phyloP scores from a whole-genome alignment of 1,284 basidiomycete species.

The Pyrrhoderma noxium region DNA sequence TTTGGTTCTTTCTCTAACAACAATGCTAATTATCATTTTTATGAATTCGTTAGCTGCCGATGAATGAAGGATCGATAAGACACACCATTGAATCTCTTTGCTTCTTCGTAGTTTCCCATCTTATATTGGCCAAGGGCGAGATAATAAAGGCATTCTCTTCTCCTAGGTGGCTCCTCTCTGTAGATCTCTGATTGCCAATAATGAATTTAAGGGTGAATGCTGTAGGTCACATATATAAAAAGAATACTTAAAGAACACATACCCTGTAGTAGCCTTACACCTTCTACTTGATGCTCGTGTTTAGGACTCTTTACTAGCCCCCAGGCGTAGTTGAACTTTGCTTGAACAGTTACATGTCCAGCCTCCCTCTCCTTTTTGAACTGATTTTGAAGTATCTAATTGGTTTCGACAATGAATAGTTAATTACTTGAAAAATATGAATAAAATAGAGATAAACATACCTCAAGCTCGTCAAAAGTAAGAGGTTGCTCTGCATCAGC shows the following conservation, averaged over 20 bases:
- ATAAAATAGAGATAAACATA: conserved; percentile 28
- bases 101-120: conserved; percentile 92
- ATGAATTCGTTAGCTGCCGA: background rate
- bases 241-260: conserved; percentile 22
- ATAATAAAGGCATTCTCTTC: conserved; percentile 96
- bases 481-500: conserved; percentile 90
- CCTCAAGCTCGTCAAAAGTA: conserved; percentile 85
- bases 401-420: conserved; percentile 6
- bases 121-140: conserved; percentile 96
- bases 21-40: conserved; percentile 46
- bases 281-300: conserved; percentile 80
- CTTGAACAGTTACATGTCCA: conserved; percentile 88
- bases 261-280: conserved; percentile 91
- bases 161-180: conserved; percentile 77
- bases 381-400: conserved; percentile 75
- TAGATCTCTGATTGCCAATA: conserved; percentile 69
- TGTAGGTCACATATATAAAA: background rate
- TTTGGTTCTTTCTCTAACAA: conserved; percentile 90
- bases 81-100: conserved; percentile 88
- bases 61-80: conserved; percentile 6
- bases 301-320: conserved; percentile 87
- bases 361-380: conserved; percentile 79
- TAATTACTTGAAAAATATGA: background rate
- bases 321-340: conserved; percentile 98
- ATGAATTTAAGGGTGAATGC: background rate